These are phyloP conservation scores for Tetradesmus lagerheimii DNA, from an alignment of 139 green algal genomes.

Conservation along the genomic window DNA sequence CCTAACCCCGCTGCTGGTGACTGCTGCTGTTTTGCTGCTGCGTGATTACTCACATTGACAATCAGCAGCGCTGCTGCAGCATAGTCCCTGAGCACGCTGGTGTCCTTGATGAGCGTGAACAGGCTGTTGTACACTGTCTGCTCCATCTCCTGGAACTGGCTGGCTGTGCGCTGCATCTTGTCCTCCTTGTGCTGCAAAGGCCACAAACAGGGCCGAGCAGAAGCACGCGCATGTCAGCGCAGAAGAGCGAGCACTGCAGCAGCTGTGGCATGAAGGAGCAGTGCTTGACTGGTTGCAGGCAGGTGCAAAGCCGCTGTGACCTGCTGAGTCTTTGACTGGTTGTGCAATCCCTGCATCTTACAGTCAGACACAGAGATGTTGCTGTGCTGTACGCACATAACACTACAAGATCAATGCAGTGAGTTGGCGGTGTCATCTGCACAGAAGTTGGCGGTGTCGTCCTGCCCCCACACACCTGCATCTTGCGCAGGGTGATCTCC, in stretches of 20 bases:
- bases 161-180: slow-evolving; percentile 71
- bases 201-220: not conserved
- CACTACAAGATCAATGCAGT: too few species aligned
- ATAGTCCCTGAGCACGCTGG: slow-evolving; percentile 86
- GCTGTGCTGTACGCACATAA: too few species aligned
- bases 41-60: slow-evolving; percentile 64
- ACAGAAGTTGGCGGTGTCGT: too few species aligned
- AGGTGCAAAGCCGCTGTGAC: too few species aligned
- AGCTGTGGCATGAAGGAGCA: not conserved
- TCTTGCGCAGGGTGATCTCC: slow-evolving; percentile 66
- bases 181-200: slow-evolving; percentile 79
- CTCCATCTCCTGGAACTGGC: slow-evolving; percentile 85
- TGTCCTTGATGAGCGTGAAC: slow-evolving; percentile 87
- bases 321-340: too few species aligned
- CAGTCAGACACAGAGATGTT: too few species aligned
- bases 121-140: slow-evolving; percentile 86
- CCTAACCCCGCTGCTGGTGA: not conserved
- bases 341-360: too few species aligned
- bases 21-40: not conserved
- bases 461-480: slow-evolving; percentile 49
- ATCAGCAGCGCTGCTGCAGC: slow-evolving; percentile 69
- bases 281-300: too few species aligned
- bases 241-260: not conserved
- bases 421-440: too few species aligned
- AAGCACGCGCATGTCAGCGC: not conserved